Evolutionary conservation across 148 eudicot genomes (phyloP), one percentile per base, ranked within the genome.

Genomic region (Agrostemma githago): DNA sequence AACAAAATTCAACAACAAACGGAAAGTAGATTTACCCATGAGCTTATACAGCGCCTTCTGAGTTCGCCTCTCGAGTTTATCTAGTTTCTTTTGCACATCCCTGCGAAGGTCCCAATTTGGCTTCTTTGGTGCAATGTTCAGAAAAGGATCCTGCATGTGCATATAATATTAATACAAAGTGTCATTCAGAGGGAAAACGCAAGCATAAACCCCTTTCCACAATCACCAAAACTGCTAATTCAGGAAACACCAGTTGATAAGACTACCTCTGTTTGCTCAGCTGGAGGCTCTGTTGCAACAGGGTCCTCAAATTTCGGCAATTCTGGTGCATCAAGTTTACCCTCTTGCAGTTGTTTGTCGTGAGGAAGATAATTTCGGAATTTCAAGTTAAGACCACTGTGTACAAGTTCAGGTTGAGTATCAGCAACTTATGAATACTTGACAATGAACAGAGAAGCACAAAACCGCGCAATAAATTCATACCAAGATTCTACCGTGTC

Each of bases 41-140:
- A 95, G 87, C 79, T 86, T 86, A 80, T 82, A 80, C 72, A 95
- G 70, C 15, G 98, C 97, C 86, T 95, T 95, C 60, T 92, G 96
- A 38, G 98, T 92, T 72, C 88, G 87, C 68, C 80, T 86, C 73
- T 95, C 98, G 69, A 95, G 90, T 79, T 95, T 95, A 84, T 95
- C 98, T 70, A 95, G 87, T 83, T 86, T 92, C 85, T 92, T 95
- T 68, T 95, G 96, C 67, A 95, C 97, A 74, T 95, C 98, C 78
- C 98, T 89, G 74, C 90, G 75, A 38, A 95, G 92, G 58, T 95
- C 98, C 97, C 97, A 95, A 78, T 95, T 95, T 57, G 98, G 98
- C 80, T 95, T 95, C 77, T 95, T 95, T 34, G 98, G 98, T 72
- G 97, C 98, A 79, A 95, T 94, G 80, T 94, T 94, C 44, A 94